Evolutionary conservation across 2,329 filamentous ascomycete species (phyloP), one percentile per base, ranked within the genome.

Genomic region (Aspergillus fijiensis): DNA sequence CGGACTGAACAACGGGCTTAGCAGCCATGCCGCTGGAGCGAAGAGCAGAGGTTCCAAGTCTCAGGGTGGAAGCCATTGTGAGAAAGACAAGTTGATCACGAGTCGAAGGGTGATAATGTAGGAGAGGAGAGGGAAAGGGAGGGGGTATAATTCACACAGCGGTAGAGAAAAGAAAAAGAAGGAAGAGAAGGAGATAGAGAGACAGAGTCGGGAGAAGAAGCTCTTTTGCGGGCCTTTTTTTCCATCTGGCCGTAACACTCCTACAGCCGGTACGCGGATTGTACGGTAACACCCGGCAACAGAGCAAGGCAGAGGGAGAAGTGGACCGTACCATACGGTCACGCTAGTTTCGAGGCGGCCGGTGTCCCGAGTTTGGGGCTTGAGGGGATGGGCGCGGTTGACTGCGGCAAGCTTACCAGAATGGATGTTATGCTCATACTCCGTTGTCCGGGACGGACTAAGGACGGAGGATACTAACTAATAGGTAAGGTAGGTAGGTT

Each of bases 21-120:
- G 88, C 84, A 70, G 86, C 81, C 75, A 85, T 81, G 74, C 91
- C 80, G 62, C 89, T 88, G 74, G 91, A 85, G 82, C 93, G 89
- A 77, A 98, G 84, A 79, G 91, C 87, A 78, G 90, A 86, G 75
- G 89, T 87, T 82, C 89, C 87, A 75, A 96, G 80, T 84, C 91
- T 89, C 77, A 95, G 81, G 77, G 91, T 85, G 75, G 91, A 87
- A 77, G 92, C 89, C 91, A 96, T 96, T 81, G 81, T 85, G 75
- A 72, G 70, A 67, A 64, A 66, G 73, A 71, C 73, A 66, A 73
- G 72, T 74, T 62, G 59, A 65, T 65, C 61, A 60, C 62, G 66
- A 67, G 63, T 64, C 72, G 71, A 72, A 29, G 27, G 70, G 16
- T 66, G 66, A 66, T 67, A 65, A 69, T 68, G 69, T 71, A 71